Evolutionary conservation across 179 eudicot species (phyloP).

Genomic region (Patellifolia procumbens): DNA sequence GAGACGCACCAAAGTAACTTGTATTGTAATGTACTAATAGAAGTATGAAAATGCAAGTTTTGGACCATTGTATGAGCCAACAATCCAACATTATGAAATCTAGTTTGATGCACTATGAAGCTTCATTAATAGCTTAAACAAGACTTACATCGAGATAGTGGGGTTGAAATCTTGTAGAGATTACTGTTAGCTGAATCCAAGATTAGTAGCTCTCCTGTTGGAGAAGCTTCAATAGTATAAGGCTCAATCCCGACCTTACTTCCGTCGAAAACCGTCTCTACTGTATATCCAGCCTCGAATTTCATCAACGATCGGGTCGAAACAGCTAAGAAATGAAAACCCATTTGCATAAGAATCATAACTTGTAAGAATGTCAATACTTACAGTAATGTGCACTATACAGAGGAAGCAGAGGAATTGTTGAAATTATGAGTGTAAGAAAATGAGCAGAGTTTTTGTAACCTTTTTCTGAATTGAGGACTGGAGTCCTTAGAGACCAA

Average conservation of each 20-base stretch:
- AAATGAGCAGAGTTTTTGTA: no score
- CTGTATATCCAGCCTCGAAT: conserved; percentile 83
- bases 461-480: conserved; percentile 57
- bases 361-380: background rate
- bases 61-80: background rate
- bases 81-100: background rate
- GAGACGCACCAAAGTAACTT: background rate
- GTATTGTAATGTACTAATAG: background rate
- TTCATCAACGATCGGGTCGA: conserved; percentile 73
- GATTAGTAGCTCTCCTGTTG: conserved; percentile 81
- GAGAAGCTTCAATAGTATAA: conserved; percentile 60
- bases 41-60: background rate
- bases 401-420: background rate
- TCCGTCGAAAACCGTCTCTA: conserved; percentile 97
- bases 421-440: background rate
- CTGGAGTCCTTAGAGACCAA: conserved; percentile 72
- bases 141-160: conserved; percentile 78
- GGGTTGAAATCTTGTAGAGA: conserved; percentile 77
- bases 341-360: conserved; percentile 11
- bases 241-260: conserved; percentile 93
- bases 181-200: conserved; percentile 84
- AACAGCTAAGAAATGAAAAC: conserved; percentile 29
- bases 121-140: background rate
- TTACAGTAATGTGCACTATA: background rate
- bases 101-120: background rate